Base-by-base conservation (phyloP, 306 rosid genomes). In the Argentina anserina region DNA sequence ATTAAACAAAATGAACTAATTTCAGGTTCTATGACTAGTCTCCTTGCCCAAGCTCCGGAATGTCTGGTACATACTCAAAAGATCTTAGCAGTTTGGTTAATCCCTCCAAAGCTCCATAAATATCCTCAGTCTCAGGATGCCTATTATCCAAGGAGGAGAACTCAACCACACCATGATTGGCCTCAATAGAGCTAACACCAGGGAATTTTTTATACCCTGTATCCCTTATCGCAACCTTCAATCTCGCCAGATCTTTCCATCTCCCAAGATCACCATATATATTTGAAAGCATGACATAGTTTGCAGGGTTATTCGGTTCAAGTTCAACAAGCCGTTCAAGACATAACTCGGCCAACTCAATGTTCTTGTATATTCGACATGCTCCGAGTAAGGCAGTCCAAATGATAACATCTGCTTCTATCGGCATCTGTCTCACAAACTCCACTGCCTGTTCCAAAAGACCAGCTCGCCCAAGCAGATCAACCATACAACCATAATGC, bases 301-400 rank as follows among this genome's bases (percentile, higher is more conserved):
- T 90, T 62, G 92, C 89, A n/a, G 96, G 96, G 80, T 88, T 90
- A 12, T 82, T 78, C 0, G 98, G 98, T 83, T 90, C 98, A 56
- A 92, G 86, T 75, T 86, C 84, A 33, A 84, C 79, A 58, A 88
- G 94, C n/a, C 53, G 73, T 34, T 76, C 79, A 64, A 90, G 84
- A 61, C 90, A 89, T 72, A 84, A 26, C 76, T 90, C 97, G 26
- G 84, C 87, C 29, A 78, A 34, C 66, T 75, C 82, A 47, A 78
- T n/a, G 76, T 83, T 86, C 56, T 80, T 83, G 84, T 75, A 66
- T 36, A 59, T 66, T 67, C 77, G 72, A 49, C 92, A 83, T 21
- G 89, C 79, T 39, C 86, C 87, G 12, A 85, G 87, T 52, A 87
- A 42, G 36, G 84, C 82, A 55, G 85, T 75, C 87, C 92, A 85